Evolutionary conservation across 78 protist species (phyloP).

Genomic region (Chrysochromulina tobinii): DNA sequence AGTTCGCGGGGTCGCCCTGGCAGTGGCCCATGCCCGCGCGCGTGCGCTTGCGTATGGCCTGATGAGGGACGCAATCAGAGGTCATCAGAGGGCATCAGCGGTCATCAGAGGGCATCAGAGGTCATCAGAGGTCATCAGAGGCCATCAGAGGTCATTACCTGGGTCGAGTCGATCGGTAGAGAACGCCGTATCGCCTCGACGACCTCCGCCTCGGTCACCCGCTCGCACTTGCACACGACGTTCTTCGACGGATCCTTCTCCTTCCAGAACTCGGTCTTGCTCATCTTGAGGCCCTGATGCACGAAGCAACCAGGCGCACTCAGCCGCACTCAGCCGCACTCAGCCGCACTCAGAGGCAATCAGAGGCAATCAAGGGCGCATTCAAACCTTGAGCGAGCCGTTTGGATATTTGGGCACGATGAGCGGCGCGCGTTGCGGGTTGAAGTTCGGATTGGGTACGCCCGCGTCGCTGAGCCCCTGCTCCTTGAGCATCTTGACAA

Average conservation of each 20-base stretch:
- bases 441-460: neutral
- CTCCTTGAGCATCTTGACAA: neutral
- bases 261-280: neutral
- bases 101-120: too few species aligned
- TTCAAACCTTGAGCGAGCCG: too few species aligned
- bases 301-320: too few species aligned
- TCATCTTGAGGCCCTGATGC: too few species aligned
- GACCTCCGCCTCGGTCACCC: conserved; percentile 36
- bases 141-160: too few species aligned
- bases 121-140: too few species aligned
- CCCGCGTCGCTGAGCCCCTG: neutral
- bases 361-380: too few species aligned
- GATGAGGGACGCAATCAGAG: neutral
- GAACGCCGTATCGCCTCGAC: neutral
- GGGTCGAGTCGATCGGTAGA: neutral
- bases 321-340: too few species aligned
- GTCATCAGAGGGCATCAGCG: too few species aligned
- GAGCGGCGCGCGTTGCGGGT: conserved; percentile 12
- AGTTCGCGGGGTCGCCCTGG: conserved; percentile 13
- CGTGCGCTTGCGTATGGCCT: conserved; percentile 33
- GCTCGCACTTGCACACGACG: conserved; percentile 32
- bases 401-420: neutral
- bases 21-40: conserved; percentile 36
- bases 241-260: neutral
- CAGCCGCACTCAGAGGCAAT: too few species aligned